Evolutionary conservation across 1,139 yeast species (phyloP), one percentile per base, ranked within the genome.

Genomic region (Suhomyces taliae): DNA sequence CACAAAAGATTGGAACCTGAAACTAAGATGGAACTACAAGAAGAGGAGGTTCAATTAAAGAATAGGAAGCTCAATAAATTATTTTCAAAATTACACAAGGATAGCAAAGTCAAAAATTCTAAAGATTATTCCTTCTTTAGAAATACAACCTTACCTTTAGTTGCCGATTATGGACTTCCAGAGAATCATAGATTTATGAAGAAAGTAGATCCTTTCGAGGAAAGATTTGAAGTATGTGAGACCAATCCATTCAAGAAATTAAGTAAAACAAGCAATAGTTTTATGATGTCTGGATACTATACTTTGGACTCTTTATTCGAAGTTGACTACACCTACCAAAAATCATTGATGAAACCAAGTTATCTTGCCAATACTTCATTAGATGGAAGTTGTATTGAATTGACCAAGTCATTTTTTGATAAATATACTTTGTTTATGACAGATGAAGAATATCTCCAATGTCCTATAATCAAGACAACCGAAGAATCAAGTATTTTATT

Each of bases 241-340:
- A 41, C 67, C 7, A 62, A 52, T 37, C 74, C 78, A 8, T 65
- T 69, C 49, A 34, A 44, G 19, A 19, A 38, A 27, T 19, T 36
- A 14, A 43, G 12, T 34, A 43, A 34, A 11, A 39, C 40, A 32
- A 41, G 44, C n/a, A 55, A 52, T 36, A 27, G 31, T 24, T 67
- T 68, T 51, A 54, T 59, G 56, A 53, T 53, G 52, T 62, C 76
- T 2, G 58, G 64, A 34, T 68, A 71, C 52, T 75, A 75, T 49
- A 53, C 58, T 4, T 70, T 73, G 70, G 60, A 61, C 37, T 59
- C 63, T 33, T 55, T 78, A 3, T 81, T 78, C 52, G 67, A 65
- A 35, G 60, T 78, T 1, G 82, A 81, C 52, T 46, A 58, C 37
- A 51, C 58, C 10, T 79, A 62, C 56, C 43, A 46, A 8, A 46